Evolutionary conservation across 108 stramenopile genomes (phyloP), one percentile per base, ranked within the genome.

Genomic region (Pseudonitzschia multiseries): DNA sequence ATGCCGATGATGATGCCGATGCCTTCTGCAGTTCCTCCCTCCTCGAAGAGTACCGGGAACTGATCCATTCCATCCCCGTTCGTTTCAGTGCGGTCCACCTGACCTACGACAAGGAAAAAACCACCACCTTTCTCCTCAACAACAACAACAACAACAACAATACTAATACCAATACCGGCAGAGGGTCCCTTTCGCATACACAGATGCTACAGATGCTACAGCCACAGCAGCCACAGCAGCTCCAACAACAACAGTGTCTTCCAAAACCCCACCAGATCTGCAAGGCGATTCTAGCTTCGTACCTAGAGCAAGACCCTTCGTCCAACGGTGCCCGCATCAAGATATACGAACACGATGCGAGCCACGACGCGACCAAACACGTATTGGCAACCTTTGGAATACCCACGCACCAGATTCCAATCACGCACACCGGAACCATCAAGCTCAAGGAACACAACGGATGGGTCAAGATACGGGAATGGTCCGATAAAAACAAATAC

Each of bases 361-460:
- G 61, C 36, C 27, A 62, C 61, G 27, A 40, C 26, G 0, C 61
- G 43, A 66, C 68, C 10, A 21, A 52, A 13, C 62, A 74, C 33
- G 67, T 56, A 57, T 21, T 79, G n/a, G 18, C 41, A 24, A 48
- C 68, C 8, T 74, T 68, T 62, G 79, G 79, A 6, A 74, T 79
- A 18, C 79, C 72, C 6, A 29, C 53, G 1, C 18, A 56, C 17
- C 13, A 32, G 20, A 53, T 79, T 28, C 79, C 79, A 13, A 13
- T 77, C 17, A 60, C 48, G 2, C 29, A 31, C 22, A 33, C 59
- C n/a, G 43, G 70, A 1, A 57, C 33, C 2, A 24, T 77, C 21
- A 65, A 66, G 20, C 17, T 33, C 20, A 59, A 77, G 24, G 13
- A 46, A 8, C 75, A 76, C 29, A 18, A 57, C 13, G 50, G 68